These are phyloP conservation scores for Colletotrichum spaethianum DNA, from an alignment of 2,329 filamentous ascomycete genomes.

Conservation along the genomic window DNA sequence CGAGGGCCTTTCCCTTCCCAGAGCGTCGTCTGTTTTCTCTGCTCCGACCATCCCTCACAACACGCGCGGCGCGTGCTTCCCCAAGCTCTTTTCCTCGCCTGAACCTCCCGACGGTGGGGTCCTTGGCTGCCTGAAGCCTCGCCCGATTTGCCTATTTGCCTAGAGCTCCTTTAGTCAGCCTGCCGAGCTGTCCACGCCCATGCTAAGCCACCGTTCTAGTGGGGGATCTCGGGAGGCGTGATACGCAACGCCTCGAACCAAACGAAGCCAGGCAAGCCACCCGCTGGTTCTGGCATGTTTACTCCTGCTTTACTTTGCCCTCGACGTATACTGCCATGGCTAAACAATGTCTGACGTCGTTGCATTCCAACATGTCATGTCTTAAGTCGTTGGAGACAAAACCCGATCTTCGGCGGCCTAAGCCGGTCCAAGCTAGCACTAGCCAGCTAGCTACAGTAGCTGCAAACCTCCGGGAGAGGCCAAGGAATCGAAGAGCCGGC, in stretches of 20 bases:
- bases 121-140: constrained; percentile 3
- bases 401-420: neutral
- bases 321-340: neutral
- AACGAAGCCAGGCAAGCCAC: constrained; percentile 13
- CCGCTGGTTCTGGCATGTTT: neutral
- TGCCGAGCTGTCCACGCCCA: neutral
- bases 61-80: neutral
- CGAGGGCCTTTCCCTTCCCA: neutral
- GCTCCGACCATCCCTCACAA: neutral
- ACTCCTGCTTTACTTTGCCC: neutral
- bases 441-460: neutral
- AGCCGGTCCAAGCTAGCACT: constrained; percentile 7
- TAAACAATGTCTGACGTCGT: constrained; percentile 3
- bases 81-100: neutral
- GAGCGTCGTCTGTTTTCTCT: neutral
- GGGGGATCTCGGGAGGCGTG: constrained; percentile 27
- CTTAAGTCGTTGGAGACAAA: neutral
- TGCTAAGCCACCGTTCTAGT: constrained; percentile 30
- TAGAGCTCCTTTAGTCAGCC: neutral
- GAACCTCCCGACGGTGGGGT: neutral
- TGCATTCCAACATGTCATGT: neutral
- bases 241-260: constrained; percentile 20
- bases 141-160: neutral
- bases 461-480: neutral
- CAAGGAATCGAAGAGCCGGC: neutral